Percentiles rank a stretch among this genome's conserved stretches.
phyloP scores from a whole-genome alignment of 306 rosid species.

The Corylus americana region DNA sequence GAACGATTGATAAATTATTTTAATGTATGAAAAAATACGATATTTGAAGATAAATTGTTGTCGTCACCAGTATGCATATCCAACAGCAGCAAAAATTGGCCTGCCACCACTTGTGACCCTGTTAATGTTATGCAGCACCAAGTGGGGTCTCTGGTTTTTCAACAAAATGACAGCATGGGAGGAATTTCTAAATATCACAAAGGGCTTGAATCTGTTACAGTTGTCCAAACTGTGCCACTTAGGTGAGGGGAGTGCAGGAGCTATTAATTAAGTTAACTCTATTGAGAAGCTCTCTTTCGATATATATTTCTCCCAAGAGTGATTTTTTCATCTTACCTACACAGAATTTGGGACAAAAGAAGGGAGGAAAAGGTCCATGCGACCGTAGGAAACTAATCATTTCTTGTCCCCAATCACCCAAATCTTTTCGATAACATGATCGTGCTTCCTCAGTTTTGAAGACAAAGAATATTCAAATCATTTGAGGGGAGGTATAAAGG shows the following conservation, averaged over 20 bases:
- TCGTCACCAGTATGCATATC: not conserved
- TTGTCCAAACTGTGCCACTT: not conserved
- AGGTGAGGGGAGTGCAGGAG: not conserved
- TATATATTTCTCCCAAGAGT: not conserved
- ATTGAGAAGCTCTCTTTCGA: not conserved
- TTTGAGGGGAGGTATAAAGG: no score
- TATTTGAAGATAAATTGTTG: not conserved
- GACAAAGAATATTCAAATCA: no score
- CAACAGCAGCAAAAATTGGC: not conserved
- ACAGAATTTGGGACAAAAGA: not conserved
- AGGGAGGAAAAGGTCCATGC: not conserved
- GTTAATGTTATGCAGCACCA: not conserved
- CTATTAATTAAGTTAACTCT: not conserved
- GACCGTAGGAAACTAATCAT: not conserved
- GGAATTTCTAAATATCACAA: not conserved
- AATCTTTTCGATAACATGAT: not conserved
- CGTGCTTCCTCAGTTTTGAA: not conserved
- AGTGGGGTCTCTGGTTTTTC: not conserved
- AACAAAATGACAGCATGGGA: not conserved
- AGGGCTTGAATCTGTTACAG: not conserved
- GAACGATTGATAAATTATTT: not conserved
- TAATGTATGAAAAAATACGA: not conserved
- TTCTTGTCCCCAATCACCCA: not conserved
- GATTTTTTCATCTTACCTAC: not conserved
- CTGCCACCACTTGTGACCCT: not conserved